A percentile compares a stretch with the other conserved stretches of the same genome.
These are phyloP conservation scores for Alternaria postmessia DNA, from an alignment of 2,329 filamentous ascomycete species.

Conservation along the genomic window DNA sequence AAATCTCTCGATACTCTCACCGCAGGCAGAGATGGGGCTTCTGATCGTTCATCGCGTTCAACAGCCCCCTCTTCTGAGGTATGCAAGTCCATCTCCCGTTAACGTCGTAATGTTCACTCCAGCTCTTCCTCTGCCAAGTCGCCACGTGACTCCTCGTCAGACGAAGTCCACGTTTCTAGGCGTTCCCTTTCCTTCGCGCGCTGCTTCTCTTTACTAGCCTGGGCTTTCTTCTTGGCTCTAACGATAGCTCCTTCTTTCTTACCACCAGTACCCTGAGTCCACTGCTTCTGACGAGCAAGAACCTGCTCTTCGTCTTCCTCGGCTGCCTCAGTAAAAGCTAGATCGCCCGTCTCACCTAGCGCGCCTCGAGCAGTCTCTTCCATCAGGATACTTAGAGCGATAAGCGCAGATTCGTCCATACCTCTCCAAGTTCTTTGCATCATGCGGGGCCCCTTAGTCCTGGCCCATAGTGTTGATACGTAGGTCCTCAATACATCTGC, in stretches of 20 bases:
- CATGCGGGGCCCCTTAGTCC: slow-evolving; percentile 23
- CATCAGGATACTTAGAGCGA: slow-evolving; percentile 77
- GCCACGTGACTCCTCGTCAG: not conserved
- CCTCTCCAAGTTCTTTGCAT: slow-evolving; percentile 60
- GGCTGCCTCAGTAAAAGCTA: slow-evolving; percentile 72
- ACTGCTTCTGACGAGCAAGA: not conserved
- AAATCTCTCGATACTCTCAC: not conserved
- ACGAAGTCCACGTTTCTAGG: not conserved
- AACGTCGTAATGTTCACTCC: not conserved
- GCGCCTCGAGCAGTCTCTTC: slow-evolving; percentile 72
- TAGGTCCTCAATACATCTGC: slow-evolving; percentile 75
- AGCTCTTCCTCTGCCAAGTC: not conserved
- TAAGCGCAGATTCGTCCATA: slow-evolving; percentile 80
- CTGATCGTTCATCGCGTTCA: not conserved
- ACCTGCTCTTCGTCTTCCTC: slow-evolving; percentile 24
- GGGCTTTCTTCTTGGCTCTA: not conserved
- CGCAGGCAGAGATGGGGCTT: not conserved
- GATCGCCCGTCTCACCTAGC: slow-evolving; percentile 71
- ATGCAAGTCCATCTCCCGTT: not conserved
- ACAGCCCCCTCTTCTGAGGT: not conserved
- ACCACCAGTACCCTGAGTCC: not conserved
- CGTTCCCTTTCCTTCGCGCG: not conserved
- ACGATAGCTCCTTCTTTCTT: not conserved
- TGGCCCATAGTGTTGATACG: slow-evolving; percentile 69
- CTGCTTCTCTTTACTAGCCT: not conserved